Evolutionary conservation across 2,329 filamentous ascomycete species (phyloP), one percentile per base, ranked within the genome.

Genomic region (Rhynchosporium agropyri): DNA sequence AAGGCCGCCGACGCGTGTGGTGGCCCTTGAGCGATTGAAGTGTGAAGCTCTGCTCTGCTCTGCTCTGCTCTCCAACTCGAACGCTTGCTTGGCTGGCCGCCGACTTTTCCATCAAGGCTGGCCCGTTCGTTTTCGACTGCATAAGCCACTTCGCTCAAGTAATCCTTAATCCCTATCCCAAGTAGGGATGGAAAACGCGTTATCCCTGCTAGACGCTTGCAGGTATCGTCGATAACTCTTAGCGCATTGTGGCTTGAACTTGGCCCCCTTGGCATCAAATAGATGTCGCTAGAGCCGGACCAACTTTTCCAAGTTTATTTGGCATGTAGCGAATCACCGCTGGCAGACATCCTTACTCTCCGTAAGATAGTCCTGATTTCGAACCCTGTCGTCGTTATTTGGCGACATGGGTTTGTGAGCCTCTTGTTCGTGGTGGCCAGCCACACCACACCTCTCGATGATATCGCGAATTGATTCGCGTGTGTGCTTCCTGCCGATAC

Each of bases 71-170:
- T 20, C 20, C 20, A 20, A 20, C 20, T 20, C 20, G 20, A 20
- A 20, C 20, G 20, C 20, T 20, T 20, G 20, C 20, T 20, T 53
- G 45, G 45, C 20, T 26, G 50, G 50, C 36, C 38, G 50, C 50
- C 50, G 50, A 53, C 31, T 53, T 53, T 53, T 53, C 50, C 50
- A 53, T 53, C 56, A 59, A 36, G 56, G 45, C 56, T 59, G 45
- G 56, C 31, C 56, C 50, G 50, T 53, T 53, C 50, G 50, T 33
- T 53, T 33, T 20, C 20, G 20, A 20, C 20, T 20, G 20, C 20
- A 20, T 20, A 20, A 20, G 20, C 20, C 20, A 20, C 20, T 20
- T 20, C 20, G 20, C 20, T 20, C 20, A 20, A 20, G 20, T 20
- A 28, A n/a, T 36, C 42, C 55, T n/a, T 58, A 45, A 36, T 38